Conservation (phyloP, 2,329 filamentous ascomycete genomes). For the Aspergillus ochraceoroseus region DNA sequence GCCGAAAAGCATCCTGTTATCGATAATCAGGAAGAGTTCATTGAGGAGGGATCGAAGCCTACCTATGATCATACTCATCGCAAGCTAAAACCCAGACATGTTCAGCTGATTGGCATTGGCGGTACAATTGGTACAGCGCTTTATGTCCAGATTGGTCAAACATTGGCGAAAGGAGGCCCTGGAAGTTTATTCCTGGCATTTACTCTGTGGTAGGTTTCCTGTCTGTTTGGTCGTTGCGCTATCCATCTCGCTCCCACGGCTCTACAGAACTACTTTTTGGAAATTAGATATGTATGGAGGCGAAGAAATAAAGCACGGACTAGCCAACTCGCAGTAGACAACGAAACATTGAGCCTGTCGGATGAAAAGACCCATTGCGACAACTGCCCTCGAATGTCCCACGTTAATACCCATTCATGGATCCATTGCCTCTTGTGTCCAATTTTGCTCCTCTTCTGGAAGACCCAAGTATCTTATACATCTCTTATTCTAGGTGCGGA, state of each 20-base stretch:
- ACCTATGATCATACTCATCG: conserved; percentile 37
- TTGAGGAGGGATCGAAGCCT: conserved; percentile 25
- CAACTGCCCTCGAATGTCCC: too few species aligned
- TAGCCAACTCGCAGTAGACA: background rate
- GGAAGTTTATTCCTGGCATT: conserved; percentile 45
- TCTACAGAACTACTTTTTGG: background rate
- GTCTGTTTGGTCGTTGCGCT: background rate
- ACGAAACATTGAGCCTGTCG: too few species aligned
- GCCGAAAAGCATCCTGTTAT: conserved; percentile 20
- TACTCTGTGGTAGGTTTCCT: conserved; percentile 42
- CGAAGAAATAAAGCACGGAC: background rate
- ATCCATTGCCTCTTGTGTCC: conserved; percentile 3
- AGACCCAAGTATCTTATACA: conserved; percentile 31
- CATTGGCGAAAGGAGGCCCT: conserved; percentile 41
- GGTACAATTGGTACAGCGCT: conserved; percentile 45
- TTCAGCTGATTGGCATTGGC: conserved; percentile 47
- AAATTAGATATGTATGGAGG: background rate
- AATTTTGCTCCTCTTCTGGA: conserved; percentile 8
- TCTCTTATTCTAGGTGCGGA: conserved; percentile 37
- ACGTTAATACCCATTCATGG: too few species aligned
- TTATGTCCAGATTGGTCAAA: conserved; percentile 43
- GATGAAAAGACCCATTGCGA: background rate
- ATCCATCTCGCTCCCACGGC: conserved; percentile 2
- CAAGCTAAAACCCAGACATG: conserved; percentile 44
- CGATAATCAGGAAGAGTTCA: conserved; percentile 20